Base-by-base conservation (phyloP, 257 asterid genomes). In the Verbascum thapsus region DNA sequence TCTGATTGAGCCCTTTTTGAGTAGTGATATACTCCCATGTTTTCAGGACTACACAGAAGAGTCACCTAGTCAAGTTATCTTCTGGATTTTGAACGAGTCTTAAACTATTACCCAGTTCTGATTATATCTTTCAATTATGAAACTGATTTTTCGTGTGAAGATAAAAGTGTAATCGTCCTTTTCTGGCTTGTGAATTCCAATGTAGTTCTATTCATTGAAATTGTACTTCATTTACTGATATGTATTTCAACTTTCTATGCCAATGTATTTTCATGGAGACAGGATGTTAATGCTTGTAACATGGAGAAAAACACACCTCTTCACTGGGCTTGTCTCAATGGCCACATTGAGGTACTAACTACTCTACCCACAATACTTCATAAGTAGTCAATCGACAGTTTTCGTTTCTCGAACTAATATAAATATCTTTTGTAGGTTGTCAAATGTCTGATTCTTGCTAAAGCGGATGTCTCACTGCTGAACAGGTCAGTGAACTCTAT, bases 251-350 rank as follows among this genome's bases (percentile, higher is more conserved):
- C 35, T 20, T 19, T 11, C 32, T 39, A 3, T 39, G n/a, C n/a
- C n/a, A n/a, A 2, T 4, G 18, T 56, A 38, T 57, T 11, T 56
- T 16, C 4, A n/a, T 7, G 34, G 1, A 39, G 60, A 49, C 87
- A 92, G 99, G 95, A 94, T 76, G 83, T 90, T 13, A 87, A 90
- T 78, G 96, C 88, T 71, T 70, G 70, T 41, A 94, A 94, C 63
- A 35, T 47, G 62, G 96, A 94, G 80, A 81, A 81, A 12, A 94
- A 94, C 69, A 85, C 97, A 8, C 95, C 99, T 53, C 96, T 94
- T 66, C 99, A 94, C 60, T 94, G 94, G 96, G 99, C 97, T 72
- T 79, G 96, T 75, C 84, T 94, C 59, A 94, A 94, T 17, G 96
- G 95, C 51, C 95, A 81, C 70, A 67, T 82, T 6, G 99, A 89